Base-by-base conservation (phyloP, 2,329 filamentous ascomycete species). In the Xylaria sp. region DNA sequence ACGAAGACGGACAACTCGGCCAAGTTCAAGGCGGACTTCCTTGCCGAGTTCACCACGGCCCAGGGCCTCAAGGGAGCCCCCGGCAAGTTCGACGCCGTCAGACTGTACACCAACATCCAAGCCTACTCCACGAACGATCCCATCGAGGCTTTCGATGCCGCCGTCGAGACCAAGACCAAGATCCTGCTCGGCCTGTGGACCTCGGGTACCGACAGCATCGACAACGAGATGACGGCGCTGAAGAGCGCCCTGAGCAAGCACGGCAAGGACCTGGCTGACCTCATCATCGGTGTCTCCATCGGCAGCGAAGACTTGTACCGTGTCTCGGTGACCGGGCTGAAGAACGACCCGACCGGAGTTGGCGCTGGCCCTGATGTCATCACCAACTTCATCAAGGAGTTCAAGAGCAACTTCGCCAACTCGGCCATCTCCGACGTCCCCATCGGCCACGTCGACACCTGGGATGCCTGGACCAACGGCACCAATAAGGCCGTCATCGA, bases 81-180 rank as follows among this genome's bases (percentile, higher is more conserved):
- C 39, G 77, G 77, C 55, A 76, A 74, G 72, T 76, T 72, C 68
- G 77, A 75, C 62, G 73, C 77, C 64, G 71, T 70, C 20, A 73
- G 77, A 63, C 63, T 79, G 23, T 79, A 79, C 73, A 73, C 77
- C 61, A 79, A 69, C 64, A 69, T 74, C 34, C 69, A 67, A 34
- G 65, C 56, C 51, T 69, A 66, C 7, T 78, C 76, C 13, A 62
- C 67, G 52, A 76, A 37, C 63, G 71, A 93, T 79, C 91, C 92
- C 31, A 80, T 94, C 76, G 84, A 91, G 79, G 92, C 92, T 37
- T 84, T 92, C 81, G 90, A 91, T 80, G 87, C 87, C n/a, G 86
- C 87, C 31, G 78, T 86, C 37, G 78, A 79, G 63, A 84, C 84
- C 20, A 82, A 85, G 15, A 84, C 83, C 2, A 80, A 82, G 65